A percentile compares a stretch with the other conserved stretches of the same genome.
Conservation (phyloP, 768 basidiomycete species). For the Lentinula aciculospora region DNA sequence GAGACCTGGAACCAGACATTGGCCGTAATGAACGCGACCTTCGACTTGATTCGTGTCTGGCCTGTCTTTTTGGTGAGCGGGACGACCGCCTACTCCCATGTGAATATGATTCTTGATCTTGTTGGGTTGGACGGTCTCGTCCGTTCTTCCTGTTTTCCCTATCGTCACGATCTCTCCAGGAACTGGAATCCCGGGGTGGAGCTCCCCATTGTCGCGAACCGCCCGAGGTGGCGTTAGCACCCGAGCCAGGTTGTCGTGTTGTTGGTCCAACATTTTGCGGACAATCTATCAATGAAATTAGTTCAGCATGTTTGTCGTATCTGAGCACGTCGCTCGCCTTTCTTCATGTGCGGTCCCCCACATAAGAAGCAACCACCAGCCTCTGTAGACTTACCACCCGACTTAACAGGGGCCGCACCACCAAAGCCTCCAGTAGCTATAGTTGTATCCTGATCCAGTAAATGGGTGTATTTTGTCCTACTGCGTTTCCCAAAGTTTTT, state of each 20-base stretch:
- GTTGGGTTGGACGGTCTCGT: slow-evolving; percentile 13
- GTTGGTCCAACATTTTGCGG: slow-evolving; percentile 42
- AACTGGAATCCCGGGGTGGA: slow-evolving; percentile 18
- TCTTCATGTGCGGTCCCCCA: slow-evolving; percentile 90
- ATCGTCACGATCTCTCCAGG: slow-evolving; percentile 29
- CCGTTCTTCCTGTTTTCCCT: slow-evolving; percentile 11
- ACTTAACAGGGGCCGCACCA: slow-evolving; percentile 45
- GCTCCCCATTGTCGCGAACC: slow-evolving; percentile 27
- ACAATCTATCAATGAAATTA: slow-evolving; percentile 30
- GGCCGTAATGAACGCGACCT: slow-evolving; percentile 17
- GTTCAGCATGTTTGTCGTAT: not conserved
- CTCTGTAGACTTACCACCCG: slow-evolving; percentile 50
- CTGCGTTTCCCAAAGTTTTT: slow-evolving; percentile 91
- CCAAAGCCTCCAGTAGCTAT: slow-evolving; percentile 57
- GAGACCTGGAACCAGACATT: slow-evolving; percentile 23
- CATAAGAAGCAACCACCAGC: slow-evolving; percentile 85
- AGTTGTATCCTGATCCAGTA: slow-evolving; percentile 93
- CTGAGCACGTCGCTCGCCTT: slow-evolving; percentile 44
- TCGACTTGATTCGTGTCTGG: slow-evolving; percentile 11
- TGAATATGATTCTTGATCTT: slow-evolving; percentile 14
- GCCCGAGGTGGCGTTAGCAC: slow-evolving; percentile 25
- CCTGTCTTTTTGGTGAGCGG: slow-evolving; percentile 20
- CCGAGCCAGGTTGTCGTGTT: slow-evolving; percentile 22
- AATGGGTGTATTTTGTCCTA: slow-evolving; percentile 93
- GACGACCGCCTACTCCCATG: slow-evolving; percentile 17